Percentiles rank a stretch among this genome's conserved stretches.
These are phyloP conservation scores for Asterophora lycoperdoides DNA, from an alignment of 768 basidiomycete genomes.

Conservation along the genomic window DNA sequence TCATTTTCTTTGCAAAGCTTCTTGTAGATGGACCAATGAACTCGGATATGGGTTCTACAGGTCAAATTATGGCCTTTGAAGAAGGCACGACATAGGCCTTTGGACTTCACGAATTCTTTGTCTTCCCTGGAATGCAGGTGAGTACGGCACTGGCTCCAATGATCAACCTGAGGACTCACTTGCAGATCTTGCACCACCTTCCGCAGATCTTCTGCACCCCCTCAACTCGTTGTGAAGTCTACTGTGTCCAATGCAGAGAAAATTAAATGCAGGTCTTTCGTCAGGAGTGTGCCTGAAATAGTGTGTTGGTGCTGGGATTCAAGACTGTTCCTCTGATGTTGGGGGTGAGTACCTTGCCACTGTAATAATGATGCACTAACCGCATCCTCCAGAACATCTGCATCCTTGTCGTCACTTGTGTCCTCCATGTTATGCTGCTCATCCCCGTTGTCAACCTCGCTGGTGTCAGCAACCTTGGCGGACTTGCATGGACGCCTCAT, in stretches of 20 bases:
- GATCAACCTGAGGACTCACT: background rate
- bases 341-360: background rate
- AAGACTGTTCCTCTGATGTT: background rate
- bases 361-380: constrained; percentile 1
- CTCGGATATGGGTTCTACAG: background rate
- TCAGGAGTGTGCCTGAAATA: too few relatives aligned
- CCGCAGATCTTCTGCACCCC: background rate
- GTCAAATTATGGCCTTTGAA: constrained; percentile 1
- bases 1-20: background rate
- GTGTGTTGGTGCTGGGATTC: background rate
- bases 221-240: constrained; percentile 11
- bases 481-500: too few relatives aligned
- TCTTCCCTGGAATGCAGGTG: constrained; percentile 1
- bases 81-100: background rate
- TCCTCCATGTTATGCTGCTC: too few relatives aligned
- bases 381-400: background rate
- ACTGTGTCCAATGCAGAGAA: constrained; percentile 8
- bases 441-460: too few relatives aligned
- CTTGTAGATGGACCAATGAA: background rate
- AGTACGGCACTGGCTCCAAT: too few relatives aligned
- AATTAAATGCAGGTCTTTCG: background rate
- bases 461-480: too few relatives aligned
- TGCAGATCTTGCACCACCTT: constrained; percentile 1
- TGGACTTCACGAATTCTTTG: background rate
- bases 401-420: too few relatives aligned